Evolutionary conservation across 345 rosid species (phyloP).

Genomic region (Ceriops decandra): DNA sequence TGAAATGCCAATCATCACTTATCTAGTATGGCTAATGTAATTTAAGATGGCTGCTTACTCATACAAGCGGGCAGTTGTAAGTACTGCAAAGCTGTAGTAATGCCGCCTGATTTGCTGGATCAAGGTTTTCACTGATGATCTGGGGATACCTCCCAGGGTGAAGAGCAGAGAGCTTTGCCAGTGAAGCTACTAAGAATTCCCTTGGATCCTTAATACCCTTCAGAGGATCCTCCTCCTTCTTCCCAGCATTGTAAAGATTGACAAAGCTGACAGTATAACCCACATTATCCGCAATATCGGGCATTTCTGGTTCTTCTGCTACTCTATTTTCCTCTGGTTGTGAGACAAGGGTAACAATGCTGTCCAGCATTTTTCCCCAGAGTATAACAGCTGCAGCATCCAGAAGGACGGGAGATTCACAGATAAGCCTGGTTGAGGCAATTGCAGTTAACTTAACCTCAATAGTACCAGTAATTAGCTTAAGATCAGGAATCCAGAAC

Average conservation of each 20-base stretch:
- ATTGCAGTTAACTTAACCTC: conserved; percentile 78
- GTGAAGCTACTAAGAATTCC: conserved; percentile 63
- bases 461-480: conserved; percentile 62
- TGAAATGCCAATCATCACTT: not conserved
- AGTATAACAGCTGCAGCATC: conserved; percentile 53
- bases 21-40: not conserved
- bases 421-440: conserved; percentile 73
- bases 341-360: conserved; percentile 79
- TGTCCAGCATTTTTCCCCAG: conserved; percentile 86
- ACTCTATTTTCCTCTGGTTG: conserved; percentile 77
- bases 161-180: conserved; percentile 53
- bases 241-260: conserved; percentile 85
- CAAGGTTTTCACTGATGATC: conserved; percentile 67
- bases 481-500: conserved; percentile 87
- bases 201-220: conserved; percentile 71
- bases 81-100: conserved; percentile 61
- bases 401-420: conserved; percentile 67
- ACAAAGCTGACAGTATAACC: conserved; percentile 82
- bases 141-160: conserved; percentile 76
- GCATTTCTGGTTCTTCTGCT: conserved; percentile 83
- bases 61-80: conserved; percentile 57
- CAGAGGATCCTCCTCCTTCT: conserved; percentile 86
- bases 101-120: conserved; percentile 64
- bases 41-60: conserved; percentile 41
- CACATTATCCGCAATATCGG: conserved; percentile 71